Base-by-base conservation (phyloP, 768 basidiomycete genomes). In the Termitomyces sp. region DNA sequence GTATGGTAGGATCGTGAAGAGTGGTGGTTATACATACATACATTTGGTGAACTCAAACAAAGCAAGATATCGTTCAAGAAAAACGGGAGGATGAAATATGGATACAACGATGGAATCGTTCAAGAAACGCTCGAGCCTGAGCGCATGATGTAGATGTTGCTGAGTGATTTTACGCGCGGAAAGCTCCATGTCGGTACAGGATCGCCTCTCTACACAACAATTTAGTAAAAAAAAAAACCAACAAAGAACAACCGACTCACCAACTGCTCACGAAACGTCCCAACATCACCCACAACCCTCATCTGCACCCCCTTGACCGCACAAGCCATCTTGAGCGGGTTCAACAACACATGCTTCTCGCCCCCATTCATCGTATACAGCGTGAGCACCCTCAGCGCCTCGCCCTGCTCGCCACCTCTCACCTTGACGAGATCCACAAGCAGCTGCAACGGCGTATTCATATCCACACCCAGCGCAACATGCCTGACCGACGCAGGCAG, bases 241-340 rank as follows among this genome's bases (percentile, higher is more conserved):
- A 20, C 17, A 36, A 45, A 38, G 14, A 14, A 47, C 48, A 0
- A 57, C 43, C 29, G 29, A 77, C 85, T 69, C 68, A 87, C 84
- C 60, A 77, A 70, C 66, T 82, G 69, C 48, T 75, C 67, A 54
- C 89, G 83, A 71, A 87, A 86, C 59, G 70, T 70, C 61, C 75
- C 72, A 46, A 89, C 74, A 66, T 87, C 82, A 51, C 71, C 72
- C 34, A 82, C 82, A 40, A 85, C 71, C 57, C 73, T 71, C 65
- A 90, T 70, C 34, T 81, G 80, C 49, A 90, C 76, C 51, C 88
- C 88, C 62, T 79, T 77, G 66, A 79, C 78, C 15, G 85, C 86
- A 71, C 89, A 92, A 4, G 81, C 82, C 65, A 87, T 85, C 73
- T 81, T 84, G 62, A 92, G 73, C 43, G 77, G 75, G 29, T 82